Evolutionary conservation across 176 grass and related monocot species (phyloP).

Genomic region (Musa acuminata): DNA sequence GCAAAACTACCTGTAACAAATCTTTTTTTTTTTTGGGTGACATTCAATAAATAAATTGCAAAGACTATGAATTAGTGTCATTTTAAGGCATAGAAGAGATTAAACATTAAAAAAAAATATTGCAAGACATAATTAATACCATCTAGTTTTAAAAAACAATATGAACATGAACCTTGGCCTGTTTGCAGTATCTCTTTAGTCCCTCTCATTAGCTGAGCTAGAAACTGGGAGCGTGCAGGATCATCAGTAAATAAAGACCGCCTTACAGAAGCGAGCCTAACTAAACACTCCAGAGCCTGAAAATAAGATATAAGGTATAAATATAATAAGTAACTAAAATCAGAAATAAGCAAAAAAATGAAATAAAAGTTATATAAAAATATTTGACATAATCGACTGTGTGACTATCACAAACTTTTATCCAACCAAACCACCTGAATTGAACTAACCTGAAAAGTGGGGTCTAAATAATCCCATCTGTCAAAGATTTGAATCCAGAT

Average conservation of each 20-base stretch:
- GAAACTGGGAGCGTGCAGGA: slow-evolving; percentile 60
- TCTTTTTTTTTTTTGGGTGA: no score
- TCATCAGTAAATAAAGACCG: slow-evolving; percentile 94
- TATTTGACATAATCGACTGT: neutral
- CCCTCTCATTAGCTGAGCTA: slow-evolving; percentile 87
- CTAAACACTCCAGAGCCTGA: slow-evolving; percentile 95
- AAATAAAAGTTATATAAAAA: neutral
- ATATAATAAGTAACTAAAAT: neutral
- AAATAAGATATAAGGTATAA: neutral
- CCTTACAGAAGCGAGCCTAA: slow-evolving; percentile 90
- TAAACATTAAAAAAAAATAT: neutral
- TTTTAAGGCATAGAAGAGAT: neutral
- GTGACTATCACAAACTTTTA: neutral
- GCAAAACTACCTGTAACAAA: no score
- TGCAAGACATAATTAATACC: neutral
- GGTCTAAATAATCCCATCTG: neutral
- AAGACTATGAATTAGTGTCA: no score
- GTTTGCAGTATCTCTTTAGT: slow-evolving; percentile 98
- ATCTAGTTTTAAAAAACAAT: neutral
- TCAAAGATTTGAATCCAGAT: neutral
- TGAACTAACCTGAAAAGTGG: no score
- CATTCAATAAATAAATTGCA: no score
- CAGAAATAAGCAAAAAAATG: neutral
- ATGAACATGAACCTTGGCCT: slow-evolving; percentile 64
- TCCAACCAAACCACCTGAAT: neutral